Evolutionary conservation across 2,329 filamentous ascomycete genomes (phyloP), one percentile per base, ranked within the genome.

Genomic region (Microdochium nivale): DNA sequence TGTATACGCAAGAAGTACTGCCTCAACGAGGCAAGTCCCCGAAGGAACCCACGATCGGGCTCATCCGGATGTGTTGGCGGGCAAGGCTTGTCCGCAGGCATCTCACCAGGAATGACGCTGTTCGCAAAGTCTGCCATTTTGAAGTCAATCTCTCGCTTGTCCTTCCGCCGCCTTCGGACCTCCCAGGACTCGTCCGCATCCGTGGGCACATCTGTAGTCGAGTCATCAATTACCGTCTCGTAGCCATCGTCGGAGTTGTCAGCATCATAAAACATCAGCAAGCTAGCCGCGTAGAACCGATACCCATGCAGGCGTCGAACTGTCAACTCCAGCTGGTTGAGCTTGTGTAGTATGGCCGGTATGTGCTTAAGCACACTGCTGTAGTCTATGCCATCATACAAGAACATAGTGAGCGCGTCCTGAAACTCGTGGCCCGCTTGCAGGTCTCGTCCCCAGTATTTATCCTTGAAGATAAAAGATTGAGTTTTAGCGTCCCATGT

Each of bases 121-220:
- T 99, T 99, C 56, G 94, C 94, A 72, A 99, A 99, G 68, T 99
- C 94, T 52, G 96, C 92, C 67, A 99, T 95, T 70, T 96, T 96
- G 71, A 99, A 84, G 67, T 96, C 88, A 63, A 95, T 91, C 58
- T 84, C 78, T 47, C 75, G 73, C 54, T 73, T 74, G 55, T 74
- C 80, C 62, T 65, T 77, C 62, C 68, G 73, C 59, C 66, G 78
- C 65, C 49, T 64, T 37, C 64, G 64, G 25, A 56, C 53, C 25
- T 65, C 63, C 49, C 65, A 61, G n/a, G 63, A 62, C 50, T 83
- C 79, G 59, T 83, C 80, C 1, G 76, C 76, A 56, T 83, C 80
- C 0, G 80, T 83, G 3, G 75, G 74, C 27, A 74, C 73, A 58
- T 83, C 80, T 0, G 80, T 83, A 2, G 78, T 78, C 2, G 79